Percentiles rank a stretch among this genome's conserved stretches.
Evolutionary conservation across 2,329 filamentous ascomycete genomes (phyloP).

Genomic region (Colletotrichum sp.): DNA sequence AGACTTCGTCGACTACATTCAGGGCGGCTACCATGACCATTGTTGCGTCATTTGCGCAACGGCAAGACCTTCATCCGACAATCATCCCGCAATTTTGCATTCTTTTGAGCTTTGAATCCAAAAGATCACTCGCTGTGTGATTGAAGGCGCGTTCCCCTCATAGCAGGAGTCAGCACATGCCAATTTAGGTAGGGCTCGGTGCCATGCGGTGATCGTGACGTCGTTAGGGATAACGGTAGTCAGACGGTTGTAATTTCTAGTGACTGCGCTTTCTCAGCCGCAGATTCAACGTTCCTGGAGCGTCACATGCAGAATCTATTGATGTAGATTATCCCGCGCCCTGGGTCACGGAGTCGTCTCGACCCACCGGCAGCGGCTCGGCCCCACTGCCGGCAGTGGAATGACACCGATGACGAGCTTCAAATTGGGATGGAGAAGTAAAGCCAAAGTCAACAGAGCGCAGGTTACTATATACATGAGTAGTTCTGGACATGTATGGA

Average conservation of each 20-base stretch:
- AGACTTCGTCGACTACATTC: fast-evolving
- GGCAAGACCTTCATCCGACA: fast-evolving
- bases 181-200: background rate
- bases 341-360: background rate
- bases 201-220: background rate
- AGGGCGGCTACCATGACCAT: fast-evolving
- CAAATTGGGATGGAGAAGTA: background rate
- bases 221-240: background rate
- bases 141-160: fast-evolving
- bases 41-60: background rate
- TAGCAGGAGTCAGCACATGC: background rate
- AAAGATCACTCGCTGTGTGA: fast-evolving
- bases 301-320: background rate
- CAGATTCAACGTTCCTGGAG: background rate
- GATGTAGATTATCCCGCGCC: fast-evolving
- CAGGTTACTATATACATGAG: fast-evolving
- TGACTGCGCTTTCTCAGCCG: background rate
- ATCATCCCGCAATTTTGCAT: fast-evolving
- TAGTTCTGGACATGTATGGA: fast-evolving
- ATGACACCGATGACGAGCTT: background rate
- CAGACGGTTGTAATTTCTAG: background rate
- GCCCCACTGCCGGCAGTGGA: background rate
- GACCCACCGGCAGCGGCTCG: background rate
- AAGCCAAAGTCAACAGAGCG: background rate
- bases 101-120: fast-evolving